Evolutionary conservation across 2,329 filamentous ascomycete genomes (phyloP), one percentile per base, ranked within the genome.

Genomic region (Colletotrichum orchidophilum): DNA sequence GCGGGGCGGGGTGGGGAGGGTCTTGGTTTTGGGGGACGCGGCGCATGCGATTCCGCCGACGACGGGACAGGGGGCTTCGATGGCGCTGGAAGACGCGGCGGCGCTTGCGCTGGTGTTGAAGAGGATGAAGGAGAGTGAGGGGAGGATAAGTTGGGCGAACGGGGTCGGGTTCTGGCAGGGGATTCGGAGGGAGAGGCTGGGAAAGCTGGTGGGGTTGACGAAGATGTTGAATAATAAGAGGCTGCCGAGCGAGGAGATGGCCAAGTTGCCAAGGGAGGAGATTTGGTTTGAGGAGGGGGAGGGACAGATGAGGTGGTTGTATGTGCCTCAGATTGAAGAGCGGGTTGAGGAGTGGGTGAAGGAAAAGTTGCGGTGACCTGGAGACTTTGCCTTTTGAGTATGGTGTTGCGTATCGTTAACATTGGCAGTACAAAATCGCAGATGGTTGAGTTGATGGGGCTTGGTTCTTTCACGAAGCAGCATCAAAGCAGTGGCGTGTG

Each of bases 31-130:
- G 1, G 85, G 85, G 0, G 85, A 87, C 33, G 83, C 83, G 5
- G 85, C 84, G 1, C 85, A 87, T 62, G 85, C 83, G 0, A 83
- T 87, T 15, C 85, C 85, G 0, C 85, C 85, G 0, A 82, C 82
- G 0, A 82, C 84, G 0, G 85, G 85, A 0, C 85, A 87, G 70
- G 83, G 85, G 0, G 79, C 82, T 1, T 86, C 85, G 64, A 83
- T 86, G 57, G 84, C 84, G 0, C 83, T 86, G 39, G 87, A 89
- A 71, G 87, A 89, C 69, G 82, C 84, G 1, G 84, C 83, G 63
- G 82, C 80, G 0, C 80, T 87, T 27, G 81, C 84, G 2, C 75
- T 84, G 3, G 73, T 88, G 0, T 64, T 83, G 65, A 76, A 75
- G 29, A 74, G 80, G 68, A 33, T 66, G 33, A 67, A 71, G 52